Conservation (phyloP, 2,329 filamentous ascomycete species). For the Colletotrichum destructivum region DNA sequence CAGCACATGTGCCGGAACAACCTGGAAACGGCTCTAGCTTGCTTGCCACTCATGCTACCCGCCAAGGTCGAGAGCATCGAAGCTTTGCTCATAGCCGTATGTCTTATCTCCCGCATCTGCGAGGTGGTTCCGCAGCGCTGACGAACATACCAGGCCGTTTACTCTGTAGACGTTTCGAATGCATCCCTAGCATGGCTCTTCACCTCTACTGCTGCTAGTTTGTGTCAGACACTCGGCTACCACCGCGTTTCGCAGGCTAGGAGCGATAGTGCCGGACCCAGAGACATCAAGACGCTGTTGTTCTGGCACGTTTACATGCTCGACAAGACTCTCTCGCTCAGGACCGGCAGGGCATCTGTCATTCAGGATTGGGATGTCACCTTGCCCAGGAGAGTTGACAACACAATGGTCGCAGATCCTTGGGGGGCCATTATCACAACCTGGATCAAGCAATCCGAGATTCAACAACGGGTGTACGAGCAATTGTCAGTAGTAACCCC, state of each 20-base stretch:
- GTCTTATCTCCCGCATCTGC: constrained; percentile 43
- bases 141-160: constrained; percentile 62
- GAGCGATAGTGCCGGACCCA: constrained; percentile 49
- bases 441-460: constrained; percentile 69
- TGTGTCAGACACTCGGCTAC: constrained; percentile 75
- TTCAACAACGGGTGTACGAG: constrained; percentile 74
- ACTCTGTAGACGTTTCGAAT: constrained; percentile 74
- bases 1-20: constrained; percentile 62
- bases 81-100: constrained; percentile 71
- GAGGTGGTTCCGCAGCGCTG: neutral
- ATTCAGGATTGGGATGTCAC: constrained; percentile 74
- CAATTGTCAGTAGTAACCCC: constrained; percentile 52
- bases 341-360: constrained; percentile 67
- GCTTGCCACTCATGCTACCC: constrained; percentile 70
- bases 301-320: constrained; percentile 70
- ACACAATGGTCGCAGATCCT: constrained; percentile 52
- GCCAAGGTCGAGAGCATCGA: constrained; percentile 69
- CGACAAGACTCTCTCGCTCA: constrained; percentile 69
- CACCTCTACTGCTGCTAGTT: constrained; percentile 69
- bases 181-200: constrained; percentile 77
- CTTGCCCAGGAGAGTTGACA: constrained; percentile 57
- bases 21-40: constrained; percentile 64
- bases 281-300: constrained; percentile 57
- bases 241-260: constrained; percentile 62
- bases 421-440: constrained; percentile 64